phyloP scores from a whole-genome alignment of 2,329 filamentous ascomycete species.

The Lanzia echinophila region DNA sequence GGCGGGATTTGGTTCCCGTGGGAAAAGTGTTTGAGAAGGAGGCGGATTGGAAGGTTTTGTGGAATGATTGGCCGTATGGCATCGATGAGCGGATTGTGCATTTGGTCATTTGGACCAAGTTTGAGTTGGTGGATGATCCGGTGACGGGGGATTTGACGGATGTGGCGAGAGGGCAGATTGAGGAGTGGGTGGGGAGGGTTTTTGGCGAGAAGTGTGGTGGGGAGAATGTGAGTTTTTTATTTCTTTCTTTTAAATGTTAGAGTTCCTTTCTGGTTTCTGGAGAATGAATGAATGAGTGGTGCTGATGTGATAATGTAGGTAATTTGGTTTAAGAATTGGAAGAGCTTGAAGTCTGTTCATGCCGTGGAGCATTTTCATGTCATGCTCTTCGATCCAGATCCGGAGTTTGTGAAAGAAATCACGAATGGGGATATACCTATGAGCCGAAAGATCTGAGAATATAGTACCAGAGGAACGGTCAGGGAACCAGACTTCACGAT shows the following conservation, averaged over 20 bases:
- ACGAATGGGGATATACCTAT: conserved; percentile 37
- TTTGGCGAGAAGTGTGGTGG: conserved; percentile 52
- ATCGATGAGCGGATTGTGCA: conserved; percentile 73
- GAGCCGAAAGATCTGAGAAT: no score
- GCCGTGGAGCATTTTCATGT: conserved; percentile 92
- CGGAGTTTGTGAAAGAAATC: conserved; percentile 59
- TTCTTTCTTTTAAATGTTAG: neutral
- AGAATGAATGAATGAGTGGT: neutral
- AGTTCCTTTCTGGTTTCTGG: neutral
- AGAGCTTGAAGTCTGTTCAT: conserved; percentile 73
- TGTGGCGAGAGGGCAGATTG: conserved; percentile 55
- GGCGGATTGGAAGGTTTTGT: conserved; percentile 64
- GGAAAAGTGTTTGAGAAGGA: conserved; percentile 31
- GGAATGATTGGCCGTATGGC: conserved; percentile 94
- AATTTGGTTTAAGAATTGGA: conserved; percentile 89
- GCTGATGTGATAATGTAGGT: conserved; percentile 36
- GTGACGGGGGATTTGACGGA: conserved; percentile 55
- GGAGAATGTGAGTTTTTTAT: conserved; percentile 42
- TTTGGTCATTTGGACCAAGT: conserved; percentile 90
- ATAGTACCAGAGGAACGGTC: no score
- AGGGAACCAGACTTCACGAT: no score
- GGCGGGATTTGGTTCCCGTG: conserved; percentile 36
- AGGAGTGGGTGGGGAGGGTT: conserved; percentile 59
- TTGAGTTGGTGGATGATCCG: conserved; percentile 63
- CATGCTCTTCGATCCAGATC: conserved; percentile 75